Conservation (phyloP, 208 protist species). For the Trypanosomatidae sp. region DNA sequence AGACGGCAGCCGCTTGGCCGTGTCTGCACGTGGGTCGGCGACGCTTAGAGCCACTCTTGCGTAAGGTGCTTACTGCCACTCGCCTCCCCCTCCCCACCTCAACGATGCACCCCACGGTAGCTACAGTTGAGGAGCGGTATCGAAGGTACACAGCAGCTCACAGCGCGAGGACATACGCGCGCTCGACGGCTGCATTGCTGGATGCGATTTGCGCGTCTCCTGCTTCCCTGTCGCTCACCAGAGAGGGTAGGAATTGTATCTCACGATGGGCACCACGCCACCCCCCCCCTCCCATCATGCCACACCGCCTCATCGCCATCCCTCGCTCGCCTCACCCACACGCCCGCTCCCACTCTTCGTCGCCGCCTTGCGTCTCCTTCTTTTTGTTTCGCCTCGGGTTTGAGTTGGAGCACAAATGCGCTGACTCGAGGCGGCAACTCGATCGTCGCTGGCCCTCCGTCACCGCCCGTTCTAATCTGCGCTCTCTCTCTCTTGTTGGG, state of each 20-base stretch:
- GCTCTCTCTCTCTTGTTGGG: neutral
- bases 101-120: neutral
- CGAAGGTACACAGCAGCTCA: neutral
- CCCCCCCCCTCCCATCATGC: neutral
- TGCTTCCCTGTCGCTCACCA: neutral
- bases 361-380: neutral
- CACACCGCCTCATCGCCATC: neutral
- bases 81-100: neutral
- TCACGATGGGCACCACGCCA: neutral
- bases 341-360: neutral
- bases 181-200: neutral
- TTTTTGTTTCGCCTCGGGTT: neutral
- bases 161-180: neutral
- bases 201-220: neutral
- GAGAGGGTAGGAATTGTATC: neutral
- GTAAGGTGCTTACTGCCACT: neutral
- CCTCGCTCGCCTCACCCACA: neutral
- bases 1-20: neutral
- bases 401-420: neutral
- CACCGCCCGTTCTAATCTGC: neutral
- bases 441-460: neutral
- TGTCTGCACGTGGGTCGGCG: neutral
- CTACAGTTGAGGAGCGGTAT: neutral
- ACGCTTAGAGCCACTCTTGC: neutral
- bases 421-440: neutral